Evolutionary conservation across 2,329 filamentous ascomycete species (phyloP).

Genomic region (Leptographium procerum): DNA sequence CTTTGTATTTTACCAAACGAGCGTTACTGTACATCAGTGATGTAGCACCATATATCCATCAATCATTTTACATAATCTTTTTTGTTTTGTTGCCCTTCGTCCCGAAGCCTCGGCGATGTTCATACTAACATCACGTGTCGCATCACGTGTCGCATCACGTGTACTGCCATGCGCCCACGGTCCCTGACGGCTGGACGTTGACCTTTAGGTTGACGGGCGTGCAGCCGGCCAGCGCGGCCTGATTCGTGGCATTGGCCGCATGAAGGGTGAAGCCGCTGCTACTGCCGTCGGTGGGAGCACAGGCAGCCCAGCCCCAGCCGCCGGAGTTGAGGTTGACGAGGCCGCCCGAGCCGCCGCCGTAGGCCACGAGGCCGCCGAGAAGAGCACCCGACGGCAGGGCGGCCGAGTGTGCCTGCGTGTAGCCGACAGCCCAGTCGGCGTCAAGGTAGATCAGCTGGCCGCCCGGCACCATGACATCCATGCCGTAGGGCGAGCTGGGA

Average conservation of each 20-base stretch:
- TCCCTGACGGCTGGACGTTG: constrained; percentile 12
- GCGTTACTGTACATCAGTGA: too few species aligned
- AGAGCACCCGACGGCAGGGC: constrained; percentile 17
- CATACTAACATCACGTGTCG: not conserved
- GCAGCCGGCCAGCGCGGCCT: constrained; percentile 13
- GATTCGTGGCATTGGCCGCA: constrained; percentile 17
- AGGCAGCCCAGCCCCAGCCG: constrained; percentile 20
- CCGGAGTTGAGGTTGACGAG: constrained; percentile 22
- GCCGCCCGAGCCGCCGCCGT: constrained; percentile 16
- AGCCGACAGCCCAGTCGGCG: constrained; percentile 17
- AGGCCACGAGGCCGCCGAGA: constrained; percentile 18
- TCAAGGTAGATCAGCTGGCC: constrained; percentile 21
- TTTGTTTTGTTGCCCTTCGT: too few species aligned
- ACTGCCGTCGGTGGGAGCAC: constrained; percentile 15
- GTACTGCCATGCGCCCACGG: constrained; percentile 21
- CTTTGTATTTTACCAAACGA: too few species aligned
- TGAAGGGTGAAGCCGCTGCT: constrained; percentile 16
- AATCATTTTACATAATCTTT: too few species aligned
- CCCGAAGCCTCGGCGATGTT: too few species aligned
- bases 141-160: constrained; percentile 9
- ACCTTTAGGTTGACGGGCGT: constrained; percentile 19
- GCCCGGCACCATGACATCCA: constrained; percentile 21
- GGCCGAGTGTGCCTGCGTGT: constrained; percentile 24
- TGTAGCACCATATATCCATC: too few species aligned
- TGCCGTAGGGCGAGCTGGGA: constrained; percentile 8